These are phyloP conservation scores for Colletotrichum tropicicola DNA, from an alignment of 2,329 filamentous ascomycete species.

Conservation along the genomic window DNA sequence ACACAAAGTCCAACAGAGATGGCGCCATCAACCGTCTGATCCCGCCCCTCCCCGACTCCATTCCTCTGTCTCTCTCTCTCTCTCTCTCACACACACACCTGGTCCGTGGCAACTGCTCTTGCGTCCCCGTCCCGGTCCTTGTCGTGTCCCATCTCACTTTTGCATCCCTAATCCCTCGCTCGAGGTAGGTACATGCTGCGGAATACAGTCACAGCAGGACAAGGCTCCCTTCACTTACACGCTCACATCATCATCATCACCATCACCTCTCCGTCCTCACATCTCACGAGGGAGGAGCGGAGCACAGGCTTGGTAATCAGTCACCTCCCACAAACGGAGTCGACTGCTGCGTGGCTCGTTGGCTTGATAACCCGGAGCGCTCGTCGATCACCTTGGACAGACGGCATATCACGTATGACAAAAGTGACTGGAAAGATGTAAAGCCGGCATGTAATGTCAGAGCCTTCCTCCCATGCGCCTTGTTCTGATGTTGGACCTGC, in stretches of 20 bases:
- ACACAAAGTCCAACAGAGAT: constrained; percentile 5
- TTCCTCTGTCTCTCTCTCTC: not conserved
- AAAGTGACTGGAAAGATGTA: not conserved
- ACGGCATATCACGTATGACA: not conserved
- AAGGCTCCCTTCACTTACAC: not conserved
- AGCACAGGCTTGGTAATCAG: not conserved
- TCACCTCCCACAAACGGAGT: not conserved
- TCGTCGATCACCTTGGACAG: not conserved
- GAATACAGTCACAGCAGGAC: not conserved
- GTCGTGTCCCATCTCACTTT: not conserved
- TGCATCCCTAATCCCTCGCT: not conserved
- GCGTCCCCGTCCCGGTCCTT: not conserved
- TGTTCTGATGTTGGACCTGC: not conserved
- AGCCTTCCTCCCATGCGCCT: not conserved
- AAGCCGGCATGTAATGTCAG: not conserved
- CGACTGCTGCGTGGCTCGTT: not conserved
- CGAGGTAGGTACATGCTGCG: no score
- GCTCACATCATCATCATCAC: not conserved
- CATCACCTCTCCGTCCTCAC: not conserved
- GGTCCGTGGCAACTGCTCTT: not conserved
- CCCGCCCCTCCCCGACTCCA: not conserved
- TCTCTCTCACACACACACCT: not conserved
- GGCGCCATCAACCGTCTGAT: constrained; percentile 18
- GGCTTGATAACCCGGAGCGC: not conserved
- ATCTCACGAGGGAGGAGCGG: not conserved